Evolutionary conservation across 2,329 filamentous ascomycete genomes (phyloP), one percentile per base, ranked within the genome.

Genomic region (Aspergillus niger): DNA sequence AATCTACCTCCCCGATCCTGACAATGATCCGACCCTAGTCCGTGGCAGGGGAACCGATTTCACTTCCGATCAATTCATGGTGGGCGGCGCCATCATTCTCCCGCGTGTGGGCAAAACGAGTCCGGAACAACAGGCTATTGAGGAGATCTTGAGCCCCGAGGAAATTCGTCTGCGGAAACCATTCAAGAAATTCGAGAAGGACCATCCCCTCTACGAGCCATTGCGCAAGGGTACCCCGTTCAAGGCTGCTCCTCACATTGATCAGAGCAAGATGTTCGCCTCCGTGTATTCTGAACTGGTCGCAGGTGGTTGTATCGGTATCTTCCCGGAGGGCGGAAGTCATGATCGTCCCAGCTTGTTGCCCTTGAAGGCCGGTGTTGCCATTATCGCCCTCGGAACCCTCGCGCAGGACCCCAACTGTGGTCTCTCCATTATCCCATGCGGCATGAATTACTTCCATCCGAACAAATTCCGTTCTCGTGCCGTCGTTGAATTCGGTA

Each of bases 361-460:
- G 44, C 94, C 95, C 22, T 82, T 98, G 64, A 98, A 98, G 83
- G 94, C 95, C 69, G 94, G 94, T 75, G 92, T 99, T 62, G 95
- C 95, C 60, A 95, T 99, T 72, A 99, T 99, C 94, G 95, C 94
- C 11, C 85, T 99, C 38, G 94, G 94, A 41, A 90, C 95, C 1
- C 82, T 98, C 55, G 92, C 91, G 5, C 89, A 92, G 59, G 87
- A 93, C 63, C 93, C 93, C 2, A 84, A 94, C 65, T 97, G 91
- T 72, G 92, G 91, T 30, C 82, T 99, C 63, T 96, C 93, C 77
- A 97, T 99, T 69, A 91, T 99, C 24, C 95, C 95, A 3, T 93
- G 95, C 55, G 94, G 94, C 69, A 97, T 99, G 94, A 99, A 99
- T 78, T 99, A 99, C 78, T 99, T 99, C 79, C 94, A 98, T 77